Percentiles rank a stretch among this genome's conserved stretches.
Conservation (phyloP, 2,329 filamentous ascomycete species). For the Diaporthe aspalathi region DNA sequence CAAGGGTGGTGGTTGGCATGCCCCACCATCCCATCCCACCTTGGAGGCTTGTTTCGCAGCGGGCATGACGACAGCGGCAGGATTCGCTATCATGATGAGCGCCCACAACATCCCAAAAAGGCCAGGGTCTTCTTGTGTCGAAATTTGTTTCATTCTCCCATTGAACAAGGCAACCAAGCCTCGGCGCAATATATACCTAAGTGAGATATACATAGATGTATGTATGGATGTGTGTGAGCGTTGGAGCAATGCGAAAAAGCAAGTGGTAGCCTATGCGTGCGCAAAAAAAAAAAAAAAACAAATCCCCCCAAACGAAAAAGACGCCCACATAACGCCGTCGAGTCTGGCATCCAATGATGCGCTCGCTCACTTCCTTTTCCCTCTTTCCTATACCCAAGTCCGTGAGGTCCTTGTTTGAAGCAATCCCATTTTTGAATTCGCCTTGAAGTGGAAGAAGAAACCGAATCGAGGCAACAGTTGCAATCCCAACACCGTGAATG, state of each 20-base stretch:
- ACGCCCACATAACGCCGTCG: constrained; percentile 5
- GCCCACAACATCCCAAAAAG: background rate
- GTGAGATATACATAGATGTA: background rate
- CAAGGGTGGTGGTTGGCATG: background rate
- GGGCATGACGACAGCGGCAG: too few relatives aligned
- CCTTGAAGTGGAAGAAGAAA: constrained; percentile 3
- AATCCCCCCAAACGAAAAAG: background rate
- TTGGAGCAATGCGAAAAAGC: background rate
- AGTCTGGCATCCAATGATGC: constrained; percentile 7
- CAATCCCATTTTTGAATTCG: constrained; percentile 10
- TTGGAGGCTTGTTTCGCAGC: background rate
- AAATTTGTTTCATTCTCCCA: background rate
- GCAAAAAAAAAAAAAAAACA: background rate
- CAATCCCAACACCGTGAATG: constrained; percentile 1
- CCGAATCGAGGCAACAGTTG: background rate
- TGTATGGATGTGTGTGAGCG: background rate
- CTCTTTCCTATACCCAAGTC: constrained; percentile 8
- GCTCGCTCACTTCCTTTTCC: constrained; percentile 19
- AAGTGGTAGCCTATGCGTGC: background rate
- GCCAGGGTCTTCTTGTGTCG: background rate
- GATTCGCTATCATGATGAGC: background rate
- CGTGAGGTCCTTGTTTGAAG: constrained; percentile 30
- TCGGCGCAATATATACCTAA: background rate
- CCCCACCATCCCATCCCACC: constrained; percentile 21
- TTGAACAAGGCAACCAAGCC: background rate